Evolutionary conservation across 345 rosid genomes (phyloP), one percentile per base, ranked within the genome.

Genomic region (Euphorbia lathyris): DNA sequence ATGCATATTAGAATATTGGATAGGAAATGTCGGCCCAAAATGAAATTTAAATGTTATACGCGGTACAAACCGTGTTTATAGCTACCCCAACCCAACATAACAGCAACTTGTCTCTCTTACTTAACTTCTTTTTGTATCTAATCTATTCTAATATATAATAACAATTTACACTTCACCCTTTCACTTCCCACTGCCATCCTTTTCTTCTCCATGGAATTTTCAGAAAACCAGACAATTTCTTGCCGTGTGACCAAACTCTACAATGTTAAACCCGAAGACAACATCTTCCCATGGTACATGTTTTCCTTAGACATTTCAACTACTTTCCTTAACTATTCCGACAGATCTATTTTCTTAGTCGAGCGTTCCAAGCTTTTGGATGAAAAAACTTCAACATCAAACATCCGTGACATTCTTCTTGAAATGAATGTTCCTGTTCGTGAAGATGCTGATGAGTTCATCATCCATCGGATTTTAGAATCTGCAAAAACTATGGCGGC

Each of bases 361-460:
- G 29, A 66, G 13, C 60, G 59, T 1, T 3, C 6, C 26, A 30
- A 4, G 70, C 2, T 66, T 16, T 23, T 66, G 17, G 42, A 52
- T 20, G 58, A 51, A 26, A 52, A 16, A 48, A 48, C 56, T 0
- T 66, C 26, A 4, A 20, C 23, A 36, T 66, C 59, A 19, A 22
- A 27, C 58, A 6, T 66, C 2, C 29, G 16, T 30, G 40, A 53
- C n/a, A 22, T 34, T 47, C 70, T 66, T 32, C 58, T 65, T 3
- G 69, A 34, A 23, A 9, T 52, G 59, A 57, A 66, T 32, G 63
- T 58, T 29, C 63, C 63, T 58, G 22, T 58, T 30, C 20, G 0
- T 58, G 40, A 58, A 30, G 63, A 29, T 1, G 40, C 17, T 9
- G 19, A 32, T 66, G 58, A 0, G 4, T 23, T 22, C 10, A 9